Evolutionary conservation across 129 eudicot species (phyloP), one percentile per base, ranked within the genome.

Genomic region (Helianthus annuus): DNA sequence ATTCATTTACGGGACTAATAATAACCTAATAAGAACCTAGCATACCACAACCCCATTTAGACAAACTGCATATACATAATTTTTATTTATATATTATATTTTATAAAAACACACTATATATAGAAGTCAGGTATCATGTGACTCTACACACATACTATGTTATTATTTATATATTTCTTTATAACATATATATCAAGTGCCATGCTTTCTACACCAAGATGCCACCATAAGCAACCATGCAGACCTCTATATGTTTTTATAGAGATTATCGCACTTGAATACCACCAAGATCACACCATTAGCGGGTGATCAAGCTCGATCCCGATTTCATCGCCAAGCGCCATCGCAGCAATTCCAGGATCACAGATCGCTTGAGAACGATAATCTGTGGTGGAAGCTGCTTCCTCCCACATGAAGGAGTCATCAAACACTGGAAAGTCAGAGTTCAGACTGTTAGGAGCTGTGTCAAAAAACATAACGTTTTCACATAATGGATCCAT

Each of bases 351-450:
- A 13, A 76, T 52, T 61, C 78, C 83, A 0, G 79, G 83, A 16
- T 85, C 86, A 40, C 44, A 36, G 4, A 48, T 67, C n/a, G 62
- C 77, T 62, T 75, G 73, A 55, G 45, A 6, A 10, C 61, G 44
- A 16, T 32, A 73, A 36, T 83, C 91, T 70, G 78, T 59, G 32
- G 76, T 80, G 60, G 76, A 27, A 32, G 73, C 53, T 11, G 90
- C 91, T 80, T 91, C 92, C 27, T 64, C 83, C 97, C 97, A 91
- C 64, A 85, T 19, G 5, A 53, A 16, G 10, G 85, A 75, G 34
- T 85, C 92, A 45, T 91, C 97, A 24, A 88, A 74, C 78, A 85
- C 88, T 1, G 88, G 92, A 76, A 88, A 68, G 17, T 76, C 54
- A 3, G 60, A 68, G 13, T 80, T 77, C 52, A 89, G 49, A 14